These are phyloP conservation scores for Salisapilia sapeloensis DNA, from an alignment of 352 stramenopile genomes.

Conservation along the genomic window DNA sequence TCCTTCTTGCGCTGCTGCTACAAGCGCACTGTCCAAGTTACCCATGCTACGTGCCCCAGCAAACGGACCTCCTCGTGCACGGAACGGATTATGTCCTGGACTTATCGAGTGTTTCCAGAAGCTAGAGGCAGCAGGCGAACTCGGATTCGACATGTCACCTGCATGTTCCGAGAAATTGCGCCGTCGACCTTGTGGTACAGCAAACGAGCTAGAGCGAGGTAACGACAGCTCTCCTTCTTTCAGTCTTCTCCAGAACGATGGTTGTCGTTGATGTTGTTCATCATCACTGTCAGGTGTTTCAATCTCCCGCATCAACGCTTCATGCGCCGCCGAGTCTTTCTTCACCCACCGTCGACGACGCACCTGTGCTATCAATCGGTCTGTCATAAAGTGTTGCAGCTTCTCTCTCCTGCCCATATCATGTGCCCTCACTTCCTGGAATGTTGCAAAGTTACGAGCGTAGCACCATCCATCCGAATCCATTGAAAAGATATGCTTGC, in stretches of 20 bases:
- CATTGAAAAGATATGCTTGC: slow-evolving; percentile 69
- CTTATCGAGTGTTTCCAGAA: slow-evolving; percentile 34
- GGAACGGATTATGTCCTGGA: slow-evolving; percentile 11
- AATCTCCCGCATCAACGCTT: slow-evolving; percentile 17
- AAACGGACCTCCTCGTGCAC: too few relatives aligned
- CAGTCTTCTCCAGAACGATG: slow-evolving; percentile 53
- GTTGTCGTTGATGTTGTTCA: slow-evolving; percentile 41
- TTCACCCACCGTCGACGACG: slow-evolving; percentile 64
- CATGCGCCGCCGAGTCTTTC: slow-evolving; percentile 23
- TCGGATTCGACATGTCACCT: slow-evolving; percentile 42
- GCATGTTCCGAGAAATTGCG: slow-evolving; percentile 18
- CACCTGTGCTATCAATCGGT: slow-evolving; percentile 71
- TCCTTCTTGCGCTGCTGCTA: too few relatives aligned
- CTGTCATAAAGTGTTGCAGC: slow-evolving; percentile 71
- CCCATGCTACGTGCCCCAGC: too few relatives aligned
- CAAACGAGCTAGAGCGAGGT: slow-evolving; percentile 54
- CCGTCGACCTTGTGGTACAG: slow-evolving; percentile 13
- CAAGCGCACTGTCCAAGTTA: too few relatives aligned
- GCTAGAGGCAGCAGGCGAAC: slow-evolving; percentile 32
- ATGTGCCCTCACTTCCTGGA: slow-evolving; percentile 67
- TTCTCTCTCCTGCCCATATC: slow-evolving; percentile 69
- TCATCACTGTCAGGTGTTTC: slow-evolving; percentile 51
- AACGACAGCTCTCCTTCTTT: slow-evolving; percentile 47
- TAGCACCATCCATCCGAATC: slow-evolving; percentile 80
- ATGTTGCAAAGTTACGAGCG: slow-evolving; percentile 74